Conservation (phyloP, 768 basidiomycete species). For the Podaxis rugospora region DNA sequence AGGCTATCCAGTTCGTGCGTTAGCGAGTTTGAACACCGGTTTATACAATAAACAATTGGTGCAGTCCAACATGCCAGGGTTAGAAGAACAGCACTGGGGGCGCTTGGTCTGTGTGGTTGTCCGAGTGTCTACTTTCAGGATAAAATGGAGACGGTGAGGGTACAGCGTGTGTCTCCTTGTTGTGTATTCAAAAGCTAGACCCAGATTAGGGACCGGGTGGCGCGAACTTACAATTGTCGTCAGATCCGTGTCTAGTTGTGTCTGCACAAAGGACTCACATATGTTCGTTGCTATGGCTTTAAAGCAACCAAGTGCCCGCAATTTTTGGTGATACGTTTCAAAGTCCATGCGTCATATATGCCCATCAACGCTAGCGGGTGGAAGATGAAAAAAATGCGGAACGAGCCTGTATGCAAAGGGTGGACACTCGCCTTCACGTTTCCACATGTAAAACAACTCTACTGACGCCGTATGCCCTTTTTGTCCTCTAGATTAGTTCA, state of each 20-base stretch:
- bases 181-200: background rate
- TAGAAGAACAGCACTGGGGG: background rate
- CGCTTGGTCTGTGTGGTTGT: background rate
- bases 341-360: constrained; percentile 1
- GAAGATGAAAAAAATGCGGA: constrained; percentile 11
- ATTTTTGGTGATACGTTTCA: background rate
- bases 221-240: no score
- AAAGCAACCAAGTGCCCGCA: no score
- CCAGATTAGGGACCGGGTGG: no score
- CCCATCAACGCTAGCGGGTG: background rate
- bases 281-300: no score
- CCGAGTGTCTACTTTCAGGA: background rate
- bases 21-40: background rate
- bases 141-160: background rate
- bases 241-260: no score
- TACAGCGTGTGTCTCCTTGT: background rate
- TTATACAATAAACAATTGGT: background rate
- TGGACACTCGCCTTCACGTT: background rate
- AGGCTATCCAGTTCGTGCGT: background rate
- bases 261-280: no score
- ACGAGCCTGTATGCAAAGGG: background rate
- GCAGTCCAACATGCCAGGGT: background rate
- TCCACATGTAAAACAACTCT: background rate
- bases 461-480: background rate
- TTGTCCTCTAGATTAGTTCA: background rate